A percentile compares a stretch with the other conserved stretches of the same genome.
Evolutionary conservation across 2,329 filamentous ascomycete genomes (phyloP).

Genomic region (Exophiala viscosa): DNA sequence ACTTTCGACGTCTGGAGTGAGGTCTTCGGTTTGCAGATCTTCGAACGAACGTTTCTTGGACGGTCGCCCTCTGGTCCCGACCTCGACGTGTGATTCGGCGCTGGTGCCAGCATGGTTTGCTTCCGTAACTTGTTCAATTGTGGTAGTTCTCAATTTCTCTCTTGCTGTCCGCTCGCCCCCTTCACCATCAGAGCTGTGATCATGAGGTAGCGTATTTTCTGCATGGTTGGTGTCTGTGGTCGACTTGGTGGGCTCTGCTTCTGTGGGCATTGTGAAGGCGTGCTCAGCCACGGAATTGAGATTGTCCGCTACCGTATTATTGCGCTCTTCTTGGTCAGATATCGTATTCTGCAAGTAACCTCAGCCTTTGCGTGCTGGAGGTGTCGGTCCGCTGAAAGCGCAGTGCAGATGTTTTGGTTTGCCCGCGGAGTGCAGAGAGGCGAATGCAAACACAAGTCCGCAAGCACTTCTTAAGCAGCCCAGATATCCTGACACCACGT

Average conservation of each 20-base stretch:
- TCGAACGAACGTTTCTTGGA: slow-evolving; percentile 43
- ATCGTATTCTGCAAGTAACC: too few relatives aligned
- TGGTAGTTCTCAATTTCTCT: slow-evolving; percentile 59
- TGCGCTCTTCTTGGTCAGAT: too few relatives aligned
- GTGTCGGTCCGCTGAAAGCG: too few relatives aligned
- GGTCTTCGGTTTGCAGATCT: slow-evolving; percentile 37
- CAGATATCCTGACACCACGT: too few relatives aligned
- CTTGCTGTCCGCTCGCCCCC: slow-evolving; percentile 56
- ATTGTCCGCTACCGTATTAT: neutral
- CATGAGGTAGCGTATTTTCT: slow-evolving; percentile 16
- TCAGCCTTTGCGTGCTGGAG: too few relatives aligned
- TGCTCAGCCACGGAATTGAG: neutral
- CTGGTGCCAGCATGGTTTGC: slow-evolving; percentile 24
- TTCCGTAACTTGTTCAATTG: slow-evolving; percentile 42
- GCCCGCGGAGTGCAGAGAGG: too few relatives aligned
- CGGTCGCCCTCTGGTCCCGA: slow-evolving; percentile 31
- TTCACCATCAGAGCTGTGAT: slow-evolving; percentile 24
- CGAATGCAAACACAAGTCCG: too few relatives aligned
- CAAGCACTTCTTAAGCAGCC: too few relatives aligned
- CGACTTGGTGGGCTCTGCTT: neutral
- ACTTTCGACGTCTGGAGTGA: slow-evolving; percentile 23
- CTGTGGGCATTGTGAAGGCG: slow-evolving; percentile 13
- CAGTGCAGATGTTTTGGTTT: too few relatives aligned
- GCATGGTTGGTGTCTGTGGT: neutral
- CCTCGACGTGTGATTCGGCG: slow-evolving; percentile 25